Base-by-base conservation (phyloP, 768 basidiomycete species). In the Lactarius akahatsu region DNA sequence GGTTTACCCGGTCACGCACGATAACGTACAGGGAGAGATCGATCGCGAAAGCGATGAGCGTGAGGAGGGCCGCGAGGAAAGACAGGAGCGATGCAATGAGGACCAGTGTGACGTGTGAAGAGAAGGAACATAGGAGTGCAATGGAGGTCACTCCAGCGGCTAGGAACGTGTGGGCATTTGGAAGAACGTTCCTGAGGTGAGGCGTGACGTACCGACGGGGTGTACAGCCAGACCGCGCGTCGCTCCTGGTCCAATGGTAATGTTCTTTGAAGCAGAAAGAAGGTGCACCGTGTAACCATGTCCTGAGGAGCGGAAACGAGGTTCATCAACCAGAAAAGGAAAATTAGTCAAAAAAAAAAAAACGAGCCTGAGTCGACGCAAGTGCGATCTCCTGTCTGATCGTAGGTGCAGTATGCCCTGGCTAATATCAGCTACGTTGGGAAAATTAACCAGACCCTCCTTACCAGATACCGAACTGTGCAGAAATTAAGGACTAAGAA, bases 161-260 rank as follows among this genome's bases (percentile, higher is more conserved):
- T 82, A 68, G 47, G 34, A 34, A 58, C 28, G 61, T 54, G 34
- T 70, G 52, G 63, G 61, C 28, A 18, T 11, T 11, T 13, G 36
- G 34, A 13, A n/a, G 50, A 23, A 26, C n/a, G 26, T 18, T 57
- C 40, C 28, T 15, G 59, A 28, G 26, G 26, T 4, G 45, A 57
- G 32, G 36, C 50, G 30, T 18, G 34, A 52, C 60, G 7, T 69
- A 90, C 91, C 90, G 61, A 91, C 84, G 18, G 91, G 90, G 69
- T 91, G 89, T 32, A 91, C 79, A 2, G 85, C 89, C 8, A 92
- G 82, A 4, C 89, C 91, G 45, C 84, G 83, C 8, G 91, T 93
- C 86, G 89, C 90, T 1, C 85, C 81, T 0, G 84, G 71, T 3
- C 75, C 80, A 64, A 90, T 80, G 58, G 74, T 76, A 23, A 81